A percentile compares a stretch with the other conserved stretches of the same genome.
Evolutionary conservation across 2,329 filamentous ascomycete genomes (phyloP).

Genomic region (Rhynchosporium secalis): DNA sequence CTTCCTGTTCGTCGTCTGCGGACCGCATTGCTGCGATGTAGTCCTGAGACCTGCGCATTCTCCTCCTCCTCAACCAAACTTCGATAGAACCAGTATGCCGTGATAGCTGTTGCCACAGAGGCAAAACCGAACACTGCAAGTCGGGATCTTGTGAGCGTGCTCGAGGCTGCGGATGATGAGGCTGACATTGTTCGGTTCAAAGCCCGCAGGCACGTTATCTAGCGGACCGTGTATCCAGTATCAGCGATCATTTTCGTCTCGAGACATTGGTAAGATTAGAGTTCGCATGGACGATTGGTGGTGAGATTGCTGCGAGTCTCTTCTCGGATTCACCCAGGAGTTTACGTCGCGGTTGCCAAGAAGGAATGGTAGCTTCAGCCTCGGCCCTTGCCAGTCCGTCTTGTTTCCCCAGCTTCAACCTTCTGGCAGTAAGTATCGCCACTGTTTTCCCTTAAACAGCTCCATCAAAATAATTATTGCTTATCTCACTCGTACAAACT

Average conservation of each 20-base stretch:
- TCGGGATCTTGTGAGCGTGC: conserved; percentile 52
- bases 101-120: conserved; percentile 55
- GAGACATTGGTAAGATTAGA: too few relatives aligned
- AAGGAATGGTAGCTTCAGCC: too few relatives aligned
- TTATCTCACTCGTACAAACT: too few relatives aligned
- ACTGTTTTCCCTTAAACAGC: too few relatives aligned
- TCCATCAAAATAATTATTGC: too few relatives aligned
- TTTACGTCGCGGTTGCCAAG: too few relatives aligned
- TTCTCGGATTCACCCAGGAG: too few relatives aligned
- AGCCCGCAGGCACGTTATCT: conserved; percentile 7
- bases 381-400: too few relatives aligned
- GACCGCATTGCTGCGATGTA: conserved; percentile 69
- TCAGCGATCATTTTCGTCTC: conserved; percentile 6
- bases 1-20: conserved; percentile 48
- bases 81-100: conserved; percentile 59
- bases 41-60: conserved; percentile 33
- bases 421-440: too few relatives aligned
- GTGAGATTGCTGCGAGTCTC: neutral
- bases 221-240: neutral
- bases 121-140: conserved; percentile 57
- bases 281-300: neutral
- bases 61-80: conserved; percentile 39
- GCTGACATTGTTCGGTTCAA: conserved; percentile 35
- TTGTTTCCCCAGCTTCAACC: too few relatives aligned
- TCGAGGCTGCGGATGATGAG: conserved; percentile 53